Evolutionary conservation across 83 land plant genomes (phyloP).

Genomic region (Picea engelmannii): DNA sequence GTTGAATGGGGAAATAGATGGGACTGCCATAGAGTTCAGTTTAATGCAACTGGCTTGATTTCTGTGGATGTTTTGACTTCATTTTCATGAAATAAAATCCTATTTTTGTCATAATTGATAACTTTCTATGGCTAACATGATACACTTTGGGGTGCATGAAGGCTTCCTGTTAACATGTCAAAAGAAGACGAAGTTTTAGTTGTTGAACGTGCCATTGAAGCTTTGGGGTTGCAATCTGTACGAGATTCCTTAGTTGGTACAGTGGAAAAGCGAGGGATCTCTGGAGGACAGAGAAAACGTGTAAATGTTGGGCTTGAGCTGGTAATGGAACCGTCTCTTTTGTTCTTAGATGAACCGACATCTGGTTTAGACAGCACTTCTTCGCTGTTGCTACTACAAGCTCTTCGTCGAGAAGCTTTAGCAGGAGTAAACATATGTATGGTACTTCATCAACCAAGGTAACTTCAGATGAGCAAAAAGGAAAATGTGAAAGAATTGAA

Average conservation of each 20-base stretch:
- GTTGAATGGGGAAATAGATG: neutral
- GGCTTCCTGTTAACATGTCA: constrained; percentile 70
- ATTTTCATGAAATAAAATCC: neutral
- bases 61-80: neutral
- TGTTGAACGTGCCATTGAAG: constrained; percentile 92
- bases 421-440: constrained; percentile 89
- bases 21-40: neutral
- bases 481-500: too few species aligned
- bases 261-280: constrained; percentile 93
- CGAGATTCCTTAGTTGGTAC: constrained; percentile 92
- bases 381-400: constrained; percentile 83
- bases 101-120: neutral
- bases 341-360: constrained; percentile 97
- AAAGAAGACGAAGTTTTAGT: constrained; percentile 77
- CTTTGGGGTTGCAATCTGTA: constrained; percentile 77
- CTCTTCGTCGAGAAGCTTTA: constrained; percentile 88
- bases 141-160: constrained; percentile 18
- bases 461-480: neutral
- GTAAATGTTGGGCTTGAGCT: constrained; percentile 98
- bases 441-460: constrained; percentile 99
- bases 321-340: constrained; percentile 97
- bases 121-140: neutral
- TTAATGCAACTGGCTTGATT: neutral
- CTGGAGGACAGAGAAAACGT: constrained; percentile 97
- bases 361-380: constrained; percentile 99